Evolutionary conservation across 306 rosid genomes (phyloP).

Genomic region (Sicyos edulis): DNA sequence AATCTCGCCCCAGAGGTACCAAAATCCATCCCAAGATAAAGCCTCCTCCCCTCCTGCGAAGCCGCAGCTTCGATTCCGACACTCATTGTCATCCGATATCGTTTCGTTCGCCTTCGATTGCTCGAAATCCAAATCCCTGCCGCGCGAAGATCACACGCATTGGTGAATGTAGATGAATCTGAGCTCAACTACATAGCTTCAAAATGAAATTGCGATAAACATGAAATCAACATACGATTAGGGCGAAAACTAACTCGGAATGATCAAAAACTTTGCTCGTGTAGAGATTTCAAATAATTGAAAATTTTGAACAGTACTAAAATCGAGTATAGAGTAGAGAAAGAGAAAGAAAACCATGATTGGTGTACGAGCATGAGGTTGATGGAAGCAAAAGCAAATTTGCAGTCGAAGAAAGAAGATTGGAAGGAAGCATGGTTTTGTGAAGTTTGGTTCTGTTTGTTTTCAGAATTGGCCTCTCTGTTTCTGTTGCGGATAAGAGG

Average conservation of each 20-base stretch:
- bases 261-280: not conserved
- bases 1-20: slow-evolving; percentile 93
- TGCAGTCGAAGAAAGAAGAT: slow-evolving; percentile 23
- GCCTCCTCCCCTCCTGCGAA: slow-evolving; percentile 31
- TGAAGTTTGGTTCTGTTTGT: not conserved
- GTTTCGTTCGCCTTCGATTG: slow-evolving; percentile 28
- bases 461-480: not conserved
- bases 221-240: not conserved
- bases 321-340: not conserved
- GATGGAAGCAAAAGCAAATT: slow-evolving; percentile 23
- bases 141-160: not conserved
- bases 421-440: slow-evolving; percentile 30
- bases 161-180: slow-evolving; percentile 2
- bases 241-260: not conserved
- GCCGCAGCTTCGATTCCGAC: slow-evolving; percentile 24
- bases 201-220: not conserved
- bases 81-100: slow-evolving; percentile 36
- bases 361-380: slow-evolving; percentile 21
- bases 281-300: not conserved
- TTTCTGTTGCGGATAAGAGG: not conserved
- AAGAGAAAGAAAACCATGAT: slow-evolving; percentile 30
- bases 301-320: not conserved
- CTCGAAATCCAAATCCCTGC: slow-evolving; percentile 23
- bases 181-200: slow-evolving; percentile 12
- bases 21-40: slow-evolving; percentile 86